Evolutionary conservation across 2,329 filamentous ascomycete genomes (phyloP), one percentile per base, ranked within the genome.

Genomic region (Cladosporium sp.): DNA sequence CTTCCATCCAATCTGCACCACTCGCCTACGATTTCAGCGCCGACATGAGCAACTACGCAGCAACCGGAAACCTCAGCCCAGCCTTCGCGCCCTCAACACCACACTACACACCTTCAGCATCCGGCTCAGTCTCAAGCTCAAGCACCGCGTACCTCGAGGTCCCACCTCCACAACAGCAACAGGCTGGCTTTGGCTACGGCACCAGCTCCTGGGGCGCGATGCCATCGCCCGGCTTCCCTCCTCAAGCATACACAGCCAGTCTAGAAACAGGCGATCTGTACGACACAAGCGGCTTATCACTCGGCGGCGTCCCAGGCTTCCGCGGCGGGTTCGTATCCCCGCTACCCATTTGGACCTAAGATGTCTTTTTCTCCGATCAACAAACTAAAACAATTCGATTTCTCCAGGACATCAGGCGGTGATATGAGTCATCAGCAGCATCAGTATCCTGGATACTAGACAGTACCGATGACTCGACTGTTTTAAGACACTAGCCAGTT

Each of bases 51-150:
- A 56, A 56, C 42, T 56, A 56, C 42, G 20, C 42, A 3, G 22
- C 54, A 5, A 66, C 68, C 40, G 74, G 69, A 30, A 80, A 77
- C 60, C 69, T 79, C 7, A 79, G 76, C 62, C 78, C 78, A n/a
- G 78, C 78, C 0, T 80, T 80, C 66, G 76, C 77, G 6, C 77
- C 78, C 7, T 76, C 78, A 9, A 74, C 75, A 20, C 70, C 78
- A 22, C 75, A 77, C 58, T 64, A 72, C 50, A 71, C 75, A 19
- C 59, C 67, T 45, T 62, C 64, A 25, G 58, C 58, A 5, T 54
- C 59, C 40, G 54, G 58, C 34, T 66, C 66, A 6, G 40, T 62
- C 19, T 67, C 64, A 61, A 73, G 66, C 42, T 67, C 58, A 67
- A 72, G 55, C 19, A 64, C 64, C 20, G 66, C 69, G 60, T 81